phyloP scores from a whole-genome alignment of 1,284 basidiomycete species.

The Schizopora paradoxa region DNA sequence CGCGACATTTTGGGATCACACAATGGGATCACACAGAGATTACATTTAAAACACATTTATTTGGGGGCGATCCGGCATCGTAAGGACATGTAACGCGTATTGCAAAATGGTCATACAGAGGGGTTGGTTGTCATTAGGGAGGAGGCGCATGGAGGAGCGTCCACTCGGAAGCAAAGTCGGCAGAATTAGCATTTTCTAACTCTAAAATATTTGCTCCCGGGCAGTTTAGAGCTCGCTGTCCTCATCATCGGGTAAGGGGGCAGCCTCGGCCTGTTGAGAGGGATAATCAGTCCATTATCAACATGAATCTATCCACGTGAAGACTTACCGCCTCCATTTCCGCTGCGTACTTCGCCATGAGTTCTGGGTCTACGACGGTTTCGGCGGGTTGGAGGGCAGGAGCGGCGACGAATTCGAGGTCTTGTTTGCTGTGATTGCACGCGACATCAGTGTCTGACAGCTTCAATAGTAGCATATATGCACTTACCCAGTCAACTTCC shows the following conservation, averaged over 20 bases:
- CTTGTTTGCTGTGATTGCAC: conserved; percentile 68
- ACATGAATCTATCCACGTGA: not conserved
- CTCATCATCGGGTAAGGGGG: conserved; percentile 78
- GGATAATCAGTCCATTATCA: conserved; percentile 1
- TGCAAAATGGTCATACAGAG: no score
- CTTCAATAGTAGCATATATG: not conserved
- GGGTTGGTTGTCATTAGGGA: no score
- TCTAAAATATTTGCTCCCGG: no score
- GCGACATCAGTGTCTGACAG: no score
- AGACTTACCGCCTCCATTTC: conserved; percentile 67
- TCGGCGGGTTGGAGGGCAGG: conserved; percentile 95
- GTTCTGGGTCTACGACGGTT: conserved; percentile 74
- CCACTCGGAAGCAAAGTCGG: no score
- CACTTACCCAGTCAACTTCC: conserved; percentile 94
- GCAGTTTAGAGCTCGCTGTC: conserved; percentile 67
- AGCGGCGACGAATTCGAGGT: conserved; percentile 94
- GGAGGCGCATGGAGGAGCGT: no score
- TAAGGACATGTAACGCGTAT: no score
- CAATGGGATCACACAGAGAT: no score
- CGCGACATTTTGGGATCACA: no score
- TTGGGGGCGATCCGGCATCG: no score
- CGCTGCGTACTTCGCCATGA: conserved; percentile 82
- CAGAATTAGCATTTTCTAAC: no score
- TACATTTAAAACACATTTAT: no score
- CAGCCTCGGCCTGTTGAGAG: conserved; percentile 53